These are phyloP conservation scores for Tetraselmis striata DNA, from an alignment of 139 green algal genomes.

Conservation along the genomic window DNA sequence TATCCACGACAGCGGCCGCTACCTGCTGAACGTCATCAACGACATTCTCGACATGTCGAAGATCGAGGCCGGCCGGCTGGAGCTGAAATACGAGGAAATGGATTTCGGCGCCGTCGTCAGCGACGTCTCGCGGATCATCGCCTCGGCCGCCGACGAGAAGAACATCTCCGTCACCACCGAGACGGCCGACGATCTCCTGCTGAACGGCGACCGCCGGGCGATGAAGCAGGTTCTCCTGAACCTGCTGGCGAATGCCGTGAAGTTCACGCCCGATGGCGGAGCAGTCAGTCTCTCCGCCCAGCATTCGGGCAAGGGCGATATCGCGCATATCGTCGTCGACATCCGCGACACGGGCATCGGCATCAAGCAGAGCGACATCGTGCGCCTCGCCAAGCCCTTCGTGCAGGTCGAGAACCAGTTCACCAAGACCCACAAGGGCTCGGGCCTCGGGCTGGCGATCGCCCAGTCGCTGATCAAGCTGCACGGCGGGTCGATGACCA, in stretches of 20 bases:
- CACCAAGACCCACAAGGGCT: too few relatives aligned
- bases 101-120: too few relatives aligned
- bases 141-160: too few relatives aligned
- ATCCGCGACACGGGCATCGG: slow-evolving; percentile 69
- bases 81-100: too few relatives aligned
- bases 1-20: too few relatives aligned
- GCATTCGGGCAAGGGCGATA: not conserved
- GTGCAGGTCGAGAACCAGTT: too few relatives aligned
- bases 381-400: slow-evolving; percentile 71
- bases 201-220: slow-evolving; percentile 60
- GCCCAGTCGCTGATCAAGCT: slow-evolving; percentile 64
- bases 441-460: slow-evolving; percentile 77
- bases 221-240: slow-evolving; percentile 82
- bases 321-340: not conserved
- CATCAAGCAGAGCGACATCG: slow-evolving; percentile 47
- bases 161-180: too few relatives aligned
- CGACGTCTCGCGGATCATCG: too few relatives aligned
- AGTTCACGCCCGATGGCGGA: slow-evolving; percentile 79
- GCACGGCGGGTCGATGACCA: slow-evolving; percentile 74
- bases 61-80: slow-evolving; percentile 80
- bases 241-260: slow-evolving; percentile 81
- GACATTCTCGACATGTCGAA: slow-evolving; percentile 88
- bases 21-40: slow-evolving; percentile 80
- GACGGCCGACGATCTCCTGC: too few relatives aligned
- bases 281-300: too few relatives aligned